A percentile compares a stretch with the other conserved stretches of the same genome.
phyloP scores from a whole-genome alignment of 768 basidiomycete genomes.

The Pleurotus cornucopiae region DNA sequence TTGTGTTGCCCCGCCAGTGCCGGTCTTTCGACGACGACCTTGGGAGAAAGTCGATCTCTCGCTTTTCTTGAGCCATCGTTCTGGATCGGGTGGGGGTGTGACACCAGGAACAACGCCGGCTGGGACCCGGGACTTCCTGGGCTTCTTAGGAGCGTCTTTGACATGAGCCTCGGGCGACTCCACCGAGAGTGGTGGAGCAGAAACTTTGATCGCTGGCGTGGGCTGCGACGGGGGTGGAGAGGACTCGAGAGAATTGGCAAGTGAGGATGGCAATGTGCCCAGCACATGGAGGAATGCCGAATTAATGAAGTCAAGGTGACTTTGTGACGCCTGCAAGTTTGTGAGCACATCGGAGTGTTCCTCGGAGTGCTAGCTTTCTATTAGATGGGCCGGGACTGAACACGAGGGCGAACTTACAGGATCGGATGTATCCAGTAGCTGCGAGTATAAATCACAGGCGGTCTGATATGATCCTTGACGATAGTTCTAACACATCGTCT shows the following conservation, averaged over 20 bases:
- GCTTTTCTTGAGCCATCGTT: constrained; percentile 86
- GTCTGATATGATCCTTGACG: constrained; percentile 70
- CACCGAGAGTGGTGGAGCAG: constrained; percentile 17
- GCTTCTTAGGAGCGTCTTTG: constrained; percentile 35
- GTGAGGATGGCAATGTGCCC: constrained; percentile 50
- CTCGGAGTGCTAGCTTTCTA: constrained; percentile 59
- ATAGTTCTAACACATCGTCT: constrained; percentile 50
- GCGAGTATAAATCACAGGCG: constrained; percentile 75
- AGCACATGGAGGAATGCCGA: constrained; percentile 62
- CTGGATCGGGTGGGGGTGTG: constrained; percentile 80
- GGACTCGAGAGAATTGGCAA: constrained; percentile 54
- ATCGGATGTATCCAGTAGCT: constrained; percentile 74
- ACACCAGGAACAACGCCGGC: constrained; percentile 74
- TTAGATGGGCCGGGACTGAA: constrained; percentile 6
- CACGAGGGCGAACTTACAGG: constrained; percentile 46
- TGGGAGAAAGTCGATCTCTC: constrained; percentile 61
- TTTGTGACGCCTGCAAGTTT: constrained; percentile 78
- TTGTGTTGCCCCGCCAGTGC: constrained; percentile 61
- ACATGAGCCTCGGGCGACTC: constrained; percentile 22
- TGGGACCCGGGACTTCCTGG: constrained; percentile 66
- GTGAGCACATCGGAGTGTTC: constrained; percentile 85
- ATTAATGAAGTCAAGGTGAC: constrained; percentile 81
- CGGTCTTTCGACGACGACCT: constrained; percentile 49
- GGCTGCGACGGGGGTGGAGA: constrained; percentile 53
- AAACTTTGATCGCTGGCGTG: constrained; percentile 18